Evolutionary conservation across 352 stramenopile species (phyloP), one percentile per base, ranked within the genome.

Genomic region (Phytophthora cactorum): DNA sequence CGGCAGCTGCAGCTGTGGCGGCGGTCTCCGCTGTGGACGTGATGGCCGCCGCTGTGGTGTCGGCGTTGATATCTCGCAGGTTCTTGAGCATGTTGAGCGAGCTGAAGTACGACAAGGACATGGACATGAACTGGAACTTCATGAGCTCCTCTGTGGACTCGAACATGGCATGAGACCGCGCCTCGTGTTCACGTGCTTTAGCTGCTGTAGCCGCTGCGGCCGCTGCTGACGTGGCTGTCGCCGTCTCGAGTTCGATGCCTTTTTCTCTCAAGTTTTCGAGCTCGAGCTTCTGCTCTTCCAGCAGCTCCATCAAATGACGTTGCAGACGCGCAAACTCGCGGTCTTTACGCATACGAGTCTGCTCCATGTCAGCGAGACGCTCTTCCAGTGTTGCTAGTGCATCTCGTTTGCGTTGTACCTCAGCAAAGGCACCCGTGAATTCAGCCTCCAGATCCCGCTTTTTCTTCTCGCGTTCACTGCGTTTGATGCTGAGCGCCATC

Each of bases 121-220:
- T 97, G 22, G 86, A 96, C 95, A 98, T 98, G 79, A 98, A 98
- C 78, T 98, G 93, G 69, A 98, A 98, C 79, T 98, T 98, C 89
- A 98, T 97, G 46, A 98, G 80, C 73, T 98, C 93, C 58, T 98
- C 94, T 0, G 94, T 98, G 44, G 94, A 96, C 63, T 85, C 82
- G 46, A 97, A 98, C 87, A 98, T 97, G 27, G 89, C 88, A 34
- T 94, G 88, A 7, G 88, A 95, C 17, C 88, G 81, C 66, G 85
- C 83, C 68, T 98, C 93, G 58, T 98, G 91, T 66, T 97, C 92
- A 15, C 93, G 92, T 9, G 93, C 92, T 43, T 96, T 95, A 41
- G 88, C 79, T 27, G 94, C 93, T 5, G 94, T 98, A 34, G 91
- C 92, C 2, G 89, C 89, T 0, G 94, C 94, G 1, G 93, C 93